Conservation (phyloP, 768 basidiomycete genomes). For the Phallus indusiatus region DNA sequence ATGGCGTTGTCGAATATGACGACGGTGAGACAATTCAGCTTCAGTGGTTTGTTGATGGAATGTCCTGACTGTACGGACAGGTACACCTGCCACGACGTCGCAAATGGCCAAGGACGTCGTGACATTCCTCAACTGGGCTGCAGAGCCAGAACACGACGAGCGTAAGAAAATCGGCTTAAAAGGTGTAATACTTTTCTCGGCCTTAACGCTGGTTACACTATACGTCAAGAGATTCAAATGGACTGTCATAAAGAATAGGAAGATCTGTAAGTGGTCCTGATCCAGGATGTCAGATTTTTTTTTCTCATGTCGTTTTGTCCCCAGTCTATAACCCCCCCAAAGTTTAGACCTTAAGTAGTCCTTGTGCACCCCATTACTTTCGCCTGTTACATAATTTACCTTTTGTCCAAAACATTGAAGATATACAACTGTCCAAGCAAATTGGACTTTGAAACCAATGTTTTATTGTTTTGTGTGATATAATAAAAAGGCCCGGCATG, state of each 20-base stretch:
- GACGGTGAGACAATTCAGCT: conserved; percentile 51
- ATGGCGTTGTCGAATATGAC: conserved; percentile 92
- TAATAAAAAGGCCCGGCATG: too few species aligned
- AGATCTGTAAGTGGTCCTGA: conserved; percentile 56
- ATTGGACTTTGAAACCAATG: too few species aligned
- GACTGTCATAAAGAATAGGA: conserved; percentile 85
- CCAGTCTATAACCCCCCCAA: conserved; percentile 32
- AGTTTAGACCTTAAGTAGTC: background rate
- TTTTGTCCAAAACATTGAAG: background rate
- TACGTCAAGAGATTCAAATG: conserved; percentile 97
- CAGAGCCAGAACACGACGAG: conserved; percentile 97
- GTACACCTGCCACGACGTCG: conserved; percentile 90
- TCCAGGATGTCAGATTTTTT: background rate
- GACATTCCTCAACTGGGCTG: conserved; percentile 92
- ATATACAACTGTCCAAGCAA: background rate
- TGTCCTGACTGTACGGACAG: conserved; percentile 26
- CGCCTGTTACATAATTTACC: conserved; percentile 1
- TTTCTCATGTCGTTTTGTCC: conserved; percentile 1
- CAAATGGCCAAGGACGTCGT: conserved; percentile 99
- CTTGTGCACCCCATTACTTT: background rate
- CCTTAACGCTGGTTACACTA: conserved; percentile 68
- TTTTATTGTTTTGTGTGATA: too few species aligned
- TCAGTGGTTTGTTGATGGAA: background rate
- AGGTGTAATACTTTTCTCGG: conserved; percentile 87
- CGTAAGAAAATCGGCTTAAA: conserved; percentile 96